Evolutionary conservation across 2,329 filamentous ascomycete species (phyloP).

Genomic region (Ophiostoma ips): DNA sequence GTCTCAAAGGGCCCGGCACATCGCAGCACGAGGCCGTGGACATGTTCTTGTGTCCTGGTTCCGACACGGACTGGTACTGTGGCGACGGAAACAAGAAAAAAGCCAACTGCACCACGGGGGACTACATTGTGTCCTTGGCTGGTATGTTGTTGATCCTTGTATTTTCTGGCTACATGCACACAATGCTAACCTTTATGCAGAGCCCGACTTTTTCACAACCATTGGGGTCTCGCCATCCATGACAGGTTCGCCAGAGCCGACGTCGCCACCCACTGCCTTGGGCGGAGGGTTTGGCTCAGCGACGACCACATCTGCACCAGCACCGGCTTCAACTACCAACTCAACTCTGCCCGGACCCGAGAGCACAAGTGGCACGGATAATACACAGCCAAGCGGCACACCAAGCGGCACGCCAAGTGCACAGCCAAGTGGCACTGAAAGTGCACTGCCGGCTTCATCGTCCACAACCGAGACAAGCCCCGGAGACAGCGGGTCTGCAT

Average conservation of each 20-base stretch:
- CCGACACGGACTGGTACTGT: constrained; percentile 8
- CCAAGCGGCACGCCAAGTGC: too few relatives aligned
- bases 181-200: background rate
- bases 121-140: constrained; percentile 4
- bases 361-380: background rate
- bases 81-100: constrained; percentile 5
- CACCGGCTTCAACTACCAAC: background rate
- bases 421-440: background rate
- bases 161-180: too few relatives aligned
- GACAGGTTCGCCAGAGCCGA: background rate
- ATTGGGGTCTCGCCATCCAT: constrained; percentile 2
- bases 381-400: too few relatives aligned
- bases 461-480: background rate
- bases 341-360: background rate
- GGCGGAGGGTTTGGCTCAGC: background rate
- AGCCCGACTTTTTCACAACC: constrained; percentile 1
- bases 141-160: background rate
- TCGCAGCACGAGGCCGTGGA: background rate
- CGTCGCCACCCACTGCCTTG: background rate
- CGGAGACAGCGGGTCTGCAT: background rate
- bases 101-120: constrained; percentile 8
- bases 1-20: constrained; percentile 2
- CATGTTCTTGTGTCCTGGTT: constrained; percentile 4
- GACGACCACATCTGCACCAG: background rate
- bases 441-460: background rate